A percentile compares a stretch with the other conserved stretches of the same genome.
Conservation (phyloP, 208 protist genomes). For the Phytomonas sp. region DNA sequence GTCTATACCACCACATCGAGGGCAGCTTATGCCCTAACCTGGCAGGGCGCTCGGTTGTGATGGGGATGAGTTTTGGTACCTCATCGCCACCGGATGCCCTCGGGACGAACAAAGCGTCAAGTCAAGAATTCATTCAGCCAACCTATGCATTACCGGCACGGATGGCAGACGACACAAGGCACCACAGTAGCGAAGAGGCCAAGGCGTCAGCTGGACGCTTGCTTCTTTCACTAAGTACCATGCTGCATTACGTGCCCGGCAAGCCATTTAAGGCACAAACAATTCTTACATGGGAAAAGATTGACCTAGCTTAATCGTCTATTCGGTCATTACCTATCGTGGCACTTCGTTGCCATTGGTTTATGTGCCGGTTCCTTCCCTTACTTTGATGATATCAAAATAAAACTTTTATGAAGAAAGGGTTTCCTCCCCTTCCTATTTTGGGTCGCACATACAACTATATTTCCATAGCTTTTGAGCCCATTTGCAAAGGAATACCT, state of each 20-base stretch:
- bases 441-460: background rate
- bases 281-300: background rate
- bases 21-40: constrained; percentile 29
- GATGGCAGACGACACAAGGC: background rate
- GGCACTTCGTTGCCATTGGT: background rate
- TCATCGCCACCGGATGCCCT: background rate
- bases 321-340: background rate
- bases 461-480: background rate
- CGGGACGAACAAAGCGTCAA: background rate
- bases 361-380: background rate
- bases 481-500: background rate
- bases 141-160: background rate
- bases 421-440: background rate
- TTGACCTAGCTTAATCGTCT: background rate
- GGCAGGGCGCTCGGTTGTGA: background rate
- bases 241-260: background rate
- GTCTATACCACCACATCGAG: constrained; percentile 16
- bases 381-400: background rate
- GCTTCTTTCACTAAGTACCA: background rate
- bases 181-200: background rate
- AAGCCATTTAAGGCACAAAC: background rate
- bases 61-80: background rate
- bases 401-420: background rate
- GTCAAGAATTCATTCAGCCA: background rate
- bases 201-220: background rate